Evolutionary conservation across 23 red algal species (phyloP), one percentile per base, ranked within the genome.

Genomic region (Gracilaria caudata): DNA sequence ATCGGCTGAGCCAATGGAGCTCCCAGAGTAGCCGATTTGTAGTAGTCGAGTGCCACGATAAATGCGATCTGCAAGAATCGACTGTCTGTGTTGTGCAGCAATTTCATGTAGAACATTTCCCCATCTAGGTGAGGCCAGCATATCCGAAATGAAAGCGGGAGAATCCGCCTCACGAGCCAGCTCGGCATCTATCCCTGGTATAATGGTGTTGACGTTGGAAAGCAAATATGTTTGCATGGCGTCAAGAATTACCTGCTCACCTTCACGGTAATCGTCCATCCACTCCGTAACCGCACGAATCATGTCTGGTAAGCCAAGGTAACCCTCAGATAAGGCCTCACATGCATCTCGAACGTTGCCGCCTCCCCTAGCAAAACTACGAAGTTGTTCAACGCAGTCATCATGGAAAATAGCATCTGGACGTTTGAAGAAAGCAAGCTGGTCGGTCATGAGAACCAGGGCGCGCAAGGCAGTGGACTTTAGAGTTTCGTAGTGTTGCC

Each of bases 231-330:
- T 7, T 46, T 84, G 56, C 35, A 84, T 28, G 14, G 59, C 61
- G 19, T 84, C 45, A 34, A 46, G 38, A 34, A 84, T 37, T 13
- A 65, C 63, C 49, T 66, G 13, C 0, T 66, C 63, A 3, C 80
- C 80, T 20, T 84, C 80, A 34, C 17, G 28, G 38, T 32, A 84
- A 44, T 51, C 44, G 45, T 70, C 24, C n/a, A 64, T 51, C 80
- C 80, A 84, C 13, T 84, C 57, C 8, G 72, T 41, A 28, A 84
- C 38, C 13, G 57, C 57, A 1, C 80, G 80, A 19, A 84, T 66
- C 59, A 70, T 70, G 41, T 84, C 80, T 7, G 80, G 80, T 14
- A 41, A 26, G 63, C 80, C 80, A 23, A 46, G 24, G 63, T 84
- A 84, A 39, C 41, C 72, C 21, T 84, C 80, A 41, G 63, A 46